Percentiles rank a stretch among this genome's conserved stretches.
These are phyloP conservation scores for Porodaedalea pini DNA, from an alignment of 1,284 basidiomycete genomes.

Conservation along the genomic window DNA sequence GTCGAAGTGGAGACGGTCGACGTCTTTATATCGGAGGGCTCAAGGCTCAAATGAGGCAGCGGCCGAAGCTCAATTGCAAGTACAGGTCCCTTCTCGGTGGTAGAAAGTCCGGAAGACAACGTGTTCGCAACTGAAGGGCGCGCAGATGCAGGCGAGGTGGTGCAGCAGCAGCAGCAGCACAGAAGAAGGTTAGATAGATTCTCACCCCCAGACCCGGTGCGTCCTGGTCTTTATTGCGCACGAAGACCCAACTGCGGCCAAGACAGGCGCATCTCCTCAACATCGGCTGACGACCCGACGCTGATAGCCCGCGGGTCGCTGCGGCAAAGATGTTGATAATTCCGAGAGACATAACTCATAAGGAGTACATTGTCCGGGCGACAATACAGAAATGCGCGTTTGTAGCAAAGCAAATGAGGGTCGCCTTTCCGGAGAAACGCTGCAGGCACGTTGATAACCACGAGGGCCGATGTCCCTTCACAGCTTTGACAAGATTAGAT, in stretches of 20 bases:
- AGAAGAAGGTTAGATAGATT: background rate
- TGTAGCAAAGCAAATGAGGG: background rate
- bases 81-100: background rate
- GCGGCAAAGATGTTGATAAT: background rate
- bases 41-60: constrained; percentile 10
- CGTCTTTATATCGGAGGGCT: constrained; percentile 2
- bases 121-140: background rate
- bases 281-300: background rate
- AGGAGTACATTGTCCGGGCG: constrained; percentile 8
- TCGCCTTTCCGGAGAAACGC: constrained; percentile 10
- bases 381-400: no score
- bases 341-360: background rate
- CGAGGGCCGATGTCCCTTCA: constrained; percentile 1
- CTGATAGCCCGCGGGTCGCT: background rate
- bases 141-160: background rate
- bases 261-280: background rate
- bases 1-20: constrained; percentile 1
- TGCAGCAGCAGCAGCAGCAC: background rate
- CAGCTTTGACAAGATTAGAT: constrained; percentile 13
- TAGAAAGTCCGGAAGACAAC: background rate
- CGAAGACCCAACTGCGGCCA: background rate
- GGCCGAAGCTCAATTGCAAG: background rate
- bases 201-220: background rate
- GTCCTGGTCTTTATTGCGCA: constrained; percentile 1
- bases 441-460: constrained; percentile 16